Evolutionary conservation across 2,329 filamentous ascomycete genomes (phyloP), one percentile per base, ranked within the genome.

Genomic region (Cercospora berteroae): DNA sequence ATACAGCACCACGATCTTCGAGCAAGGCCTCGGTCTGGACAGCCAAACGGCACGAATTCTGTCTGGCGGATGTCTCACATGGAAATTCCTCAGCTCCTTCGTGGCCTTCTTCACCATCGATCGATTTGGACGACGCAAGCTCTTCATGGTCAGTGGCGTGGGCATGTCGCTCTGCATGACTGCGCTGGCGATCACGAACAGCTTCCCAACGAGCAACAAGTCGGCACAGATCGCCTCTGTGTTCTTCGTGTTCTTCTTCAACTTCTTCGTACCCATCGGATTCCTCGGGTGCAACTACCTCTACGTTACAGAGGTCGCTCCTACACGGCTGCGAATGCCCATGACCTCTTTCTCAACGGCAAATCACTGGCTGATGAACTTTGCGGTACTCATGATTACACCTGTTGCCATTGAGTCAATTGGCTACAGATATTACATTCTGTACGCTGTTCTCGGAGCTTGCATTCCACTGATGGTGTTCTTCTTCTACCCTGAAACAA

Each of bases 261-360:
- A 87, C 76, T 85, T 84, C 71, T 88, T 88, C 76, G 84, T 87
- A 55, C 85, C 84, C 0, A 84, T 87, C 65, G 86, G 85, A 0
- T 87, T 87, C 77, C 80, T 87, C 0, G 86, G 86, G 1, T 82
- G 85, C 33, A 87, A 86, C 71, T 88, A 87, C 77, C 79, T 88
- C 20, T 88, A 88, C 76, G 86, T 85, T 66, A 83, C 86, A 1
- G 86, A 88, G 72, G 79, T 88, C 18, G 85, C 85, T 0, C 86
- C 86, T 0, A 78, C 84, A 16, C 77, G 82, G 10, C 75, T 86
- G 29, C 79, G 84, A 20, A 83, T 85, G 67, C 81, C 84, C 20
- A 87, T 88, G 81, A 83, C 84, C 1, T 83, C 83, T 36, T 83
- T 88, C 48, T 85, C 83, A 0, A 87, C 85, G 0, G 85, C 83